Conservation (phyloP, 345 rosid species). For the Draba incana region DNA sequence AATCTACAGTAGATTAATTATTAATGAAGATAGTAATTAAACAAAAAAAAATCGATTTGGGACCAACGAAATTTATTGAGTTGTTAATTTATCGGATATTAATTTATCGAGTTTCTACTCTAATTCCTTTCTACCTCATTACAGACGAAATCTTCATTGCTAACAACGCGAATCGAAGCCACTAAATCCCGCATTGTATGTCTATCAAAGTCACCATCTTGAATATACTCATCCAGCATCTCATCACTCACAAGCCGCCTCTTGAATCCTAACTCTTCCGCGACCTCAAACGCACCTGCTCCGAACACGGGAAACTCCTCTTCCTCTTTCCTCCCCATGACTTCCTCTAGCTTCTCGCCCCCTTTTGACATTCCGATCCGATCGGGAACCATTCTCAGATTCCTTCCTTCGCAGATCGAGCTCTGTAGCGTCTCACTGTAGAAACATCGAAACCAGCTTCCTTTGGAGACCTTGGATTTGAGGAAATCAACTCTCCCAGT, state of each 20-base stretch:
- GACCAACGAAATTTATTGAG: constrained; percentile 29
- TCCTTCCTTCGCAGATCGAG: constrained; percentile 89
- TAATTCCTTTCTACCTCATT: constrained; percentile 48
- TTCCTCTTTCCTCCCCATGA: constrained; percentile 76
- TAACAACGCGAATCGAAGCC: constrained; percentile 59
- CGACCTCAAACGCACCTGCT: constrained; percentile 73
- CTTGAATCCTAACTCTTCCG: constrained; percentile 40
- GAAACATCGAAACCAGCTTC: constrained; percentile 78
- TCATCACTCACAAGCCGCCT: constrained; percentile 53
- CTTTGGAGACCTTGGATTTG: constrained; percentile 35
- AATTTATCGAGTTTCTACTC: no score
- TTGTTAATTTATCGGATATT: no score
- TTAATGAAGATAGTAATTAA: background rate
- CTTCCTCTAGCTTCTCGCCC: constrained; percentile 73
- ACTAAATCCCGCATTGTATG: constrained; percentile 74
- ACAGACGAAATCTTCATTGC: constrained; percentile 53
- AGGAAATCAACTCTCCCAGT: constrained; percentile 61
- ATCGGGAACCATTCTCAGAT: constrained; percentile 69
- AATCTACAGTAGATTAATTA: background rate
- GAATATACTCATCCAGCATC: constrained; percentile 53
- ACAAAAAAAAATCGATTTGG: background rate
- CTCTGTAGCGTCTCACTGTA: constrained; percentile 72
- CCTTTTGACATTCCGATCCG: constrained; percentile 76
- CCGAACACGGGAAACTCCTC: constrained; percentile 75
- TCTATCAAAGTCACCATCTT: constrained; percentile 47